Base-by-base conservation (phyloP, 495 filamentous ascomycete species). In the Aspergillus leporis region DNA sequence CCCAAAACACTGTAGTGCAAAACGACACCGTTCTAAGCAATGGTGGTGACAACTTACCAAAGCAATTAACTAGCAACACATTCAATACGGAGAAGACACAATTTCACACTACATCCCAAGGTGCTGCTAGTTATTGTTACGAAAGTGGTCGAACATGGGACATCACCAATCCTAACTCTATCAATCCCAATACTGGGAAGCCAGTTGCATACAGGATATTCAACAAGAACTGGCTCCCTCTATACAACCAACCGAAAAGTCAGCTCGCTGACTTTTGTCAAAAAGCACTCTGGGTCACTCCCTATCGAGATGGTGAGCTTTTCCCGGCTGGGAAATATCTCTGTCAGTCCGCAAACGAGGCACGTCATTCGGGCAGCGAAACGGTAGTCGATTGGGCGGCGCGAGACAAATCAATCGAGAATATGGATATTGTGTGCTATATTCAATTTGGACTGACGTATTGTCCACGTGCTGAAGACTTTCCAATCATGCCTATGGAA, bases 401-500 rank as follows among this genome's bases (percentile, higher is more conserved):
- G 4, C 74, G 83, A 12, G 70, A 76, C 16, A 83, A 86, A 21
- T 67, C 70, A 41, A 82, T 86, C 50, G 70, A 72, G 5, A 82
- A 84, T 64, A 70, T 69, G 25, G 79, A 85, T 58, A 75, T 84
- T 46, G 83, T 86, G 6, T 74, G 82, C 49, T 86, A 81, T 67
- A 58, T 85, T 9, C 81, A 84, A 61, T 86, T 86, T 55, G 83
- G 83, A 16, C 71, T 86, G 50, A 84, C 83, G 28, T 83, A 86
- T 64, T 74, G 83, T 48, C 80, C 82, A 3, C 69, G 83, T 5
- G 72, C 74, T 9, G 84, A 87, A 66, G 84, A 87, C 60, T 87
- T 84, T 70, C 84, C 84, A 5, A 78, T 87, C 51, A 91, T 91
- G 88, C 88, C 88, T 3, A 82, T 80, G 57, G 88, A 91, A 77